These are phyloP conservation scores for Claviceps arundinis DNA, from an alignment of 2,329 filamentous ascomycete genomes.

Conservation along the genomic window DNA sequence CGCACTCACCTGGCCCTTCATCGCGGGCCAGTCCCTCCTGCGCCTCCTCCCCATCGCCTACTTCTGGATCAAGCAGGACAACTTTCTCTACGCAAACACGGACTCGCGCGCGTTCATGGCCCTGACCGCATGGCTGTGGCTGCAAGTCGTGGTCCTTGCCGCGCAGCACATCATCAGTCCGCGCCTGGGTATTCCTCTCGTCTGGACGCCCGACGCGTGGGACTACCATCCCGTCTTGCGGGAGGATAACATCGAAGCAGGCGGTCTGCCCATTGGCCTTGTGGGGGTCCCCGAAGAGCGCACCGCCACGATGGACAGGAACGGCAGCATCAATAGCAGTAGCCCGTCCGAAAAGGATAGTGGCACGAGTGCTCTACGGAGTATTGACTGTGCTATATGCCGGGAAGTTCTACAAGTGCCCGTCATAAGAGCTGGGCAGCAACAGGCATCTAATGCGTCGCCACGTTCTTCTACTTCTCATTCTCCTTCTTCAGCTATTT, in stretches of 20 bases:
- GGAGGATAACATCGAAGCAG: constrained; percentile 69
- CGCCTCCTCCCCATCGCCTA: constrained; percentile 73
- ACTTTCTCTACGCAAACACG: constrained; percentile 64
- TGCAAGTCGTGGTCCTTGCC: constrained; percentile 66
- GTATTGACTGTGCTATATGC: constrained; percentile 89
- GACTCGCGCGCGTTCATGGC: constrained; percentile 52
- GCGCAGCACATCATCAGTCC: constrained; percentile 79
- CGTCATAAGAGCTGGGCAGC: constrained; percentile 48
- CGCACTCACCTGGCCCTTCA: constrained; percentile 83
- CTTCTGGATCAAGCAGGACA: constrained; percentile 66
- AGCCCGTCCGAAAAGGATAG: constrained; percentile 5
- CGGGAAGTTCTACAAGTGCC: constrained; percentile 84
- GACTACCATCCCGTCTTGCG: constrained; percentile 88
- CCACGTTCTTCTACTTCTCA: background rate
- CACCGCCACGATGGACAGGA: background rate
- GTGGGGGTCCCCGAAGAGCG: constrained; percentile 11
- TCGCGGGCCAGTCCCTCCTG: constrained; percentile 67
- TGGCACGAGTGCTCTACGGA: constrained; percentile 12
- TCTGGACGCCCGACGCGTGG: constrained; percentile 63
- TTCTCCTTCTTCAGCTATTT: constrained; percentile 28
- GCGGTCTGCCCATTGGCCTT: constrained; percentile 67
- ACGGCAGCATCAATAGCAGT: background rate
- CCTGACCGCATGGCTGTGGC: constrained; percentile 64
- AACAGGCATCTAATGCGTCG: background rate
- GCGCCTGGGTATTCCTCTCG: constrained; percentile 65